Percentiles rank a stretch among this genome's conserved stretches.
phyloP scores from a whole-genome alignment of 305 asterid species.

The Fraxinus paxiana region DNA sequence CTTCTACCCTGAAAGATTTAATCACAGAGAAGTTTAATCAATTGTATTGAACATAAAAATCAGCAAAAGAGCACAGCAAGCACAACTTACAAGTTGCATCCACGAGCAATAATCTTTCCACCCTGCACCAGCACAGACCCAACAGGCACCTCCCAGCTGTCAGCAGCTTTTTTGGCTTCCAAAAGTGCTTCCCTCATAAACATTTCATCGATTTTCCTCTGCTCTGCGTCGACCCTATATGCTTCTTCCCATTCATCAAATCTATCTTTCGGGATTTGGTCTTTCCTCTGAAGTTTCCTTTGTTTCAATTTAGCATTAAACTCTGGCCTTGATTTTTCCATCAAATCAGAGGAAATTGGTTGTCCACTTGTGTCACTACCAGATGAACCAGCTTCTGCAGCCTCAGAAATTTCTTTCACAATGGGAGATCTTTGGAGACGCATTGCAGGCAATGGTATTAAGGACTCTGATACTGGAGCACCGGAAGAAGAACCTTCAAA shows the following conservation, averaged over 20 bases:
- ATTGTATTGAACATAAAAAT: slow-evolving; percentile 10
- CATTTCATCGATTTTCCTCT: slow-evolving; percentile 65
- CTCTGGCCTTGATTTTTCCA: slow-evolving; percentile 35
- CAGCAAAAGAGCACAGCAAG: slow-evolving; percentile 14
- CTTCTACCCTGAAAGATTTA: slow-evolving; percentile 73
- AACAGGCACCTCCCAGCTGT: slow-evolving; percentile 94
- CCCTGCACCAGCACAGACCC: slow-evolving; percentile 89
- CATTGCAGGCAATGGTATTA: slow-evolving; percentile 37
- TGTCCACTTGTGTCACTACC: slow-evolving; percentile 35
- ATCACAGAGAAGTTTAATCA: slow-evolving; percentile 5
- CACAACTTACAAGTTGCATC: slow-evolving; percentile 79
- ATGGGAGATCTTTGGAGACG: slow-evolving; percentile 43
- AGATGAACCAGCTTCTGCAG: slow-evolving; percentile 40
- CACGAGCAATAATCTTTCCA: slow-evolving; percentile 90
- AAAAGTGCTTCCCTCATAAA: slow-evolving; percentile 89
- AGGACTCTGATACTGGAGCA: slow-evolving; percentile 25
- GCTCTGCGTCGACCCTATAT: slow-evolving; percentile 61
- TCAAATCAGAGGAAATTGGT: slow-evolving; percentile 26
- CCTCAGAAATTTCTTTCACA: slow-evolving; percentile 29
- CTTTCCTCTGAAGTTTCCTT: slow-evolving; percentile 56
- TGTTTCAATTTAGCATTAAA: slow-evolving; percentile 37
- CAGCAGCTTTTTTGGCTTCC: slow-evolving; percentile 93
- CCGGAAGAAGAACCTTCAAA: slow-evolving; percentile 29
- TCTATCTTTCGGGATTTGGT: slow-evolving; percentile 59
- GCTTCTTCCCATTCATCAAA: slow-evolving; percentile 97